These are phyloP conservation scores for Arxiozyma heterogenica DNA, from an alignment of 1,139 yeast genomes.

Conservation along the genomic window DNA sequence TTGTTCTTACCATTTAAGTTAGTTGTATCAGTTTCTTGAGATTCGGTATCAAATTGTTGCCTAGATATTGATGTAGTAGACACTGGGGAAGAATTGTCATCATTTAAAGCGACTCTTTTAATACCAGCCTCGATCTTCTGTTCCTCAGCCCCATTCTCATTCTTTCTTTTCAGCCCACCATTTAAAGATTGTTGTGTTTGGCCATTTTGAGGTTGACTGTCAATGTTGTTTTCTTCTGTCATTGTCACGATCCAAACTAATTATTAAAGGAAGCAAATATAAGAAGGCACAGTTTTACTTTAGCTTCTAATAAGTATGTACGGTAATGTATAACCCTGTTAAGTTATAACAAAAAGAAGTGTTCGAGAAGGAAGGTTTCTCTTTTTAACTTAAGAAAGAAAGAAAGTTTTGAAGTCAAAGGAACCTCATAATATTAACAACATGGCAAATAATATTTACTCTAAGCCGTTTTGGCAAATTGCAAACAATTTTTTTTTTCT, in stretches of 20 bases:
- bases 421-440: too few relatives aligned
- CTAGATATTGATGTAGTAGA: not conserved
- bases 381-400: too few relatives aligned
- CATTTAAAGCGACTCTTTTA: conserved; percentile 67
- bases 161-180: conserved; percentile 54
- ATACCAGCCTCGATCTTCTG: conserved; percentile 29
- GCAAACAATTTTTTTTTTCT: too few relatives aligned
- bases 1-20: not conserved
- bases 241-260: not conserved
- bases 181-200: conserved; percentile 12
- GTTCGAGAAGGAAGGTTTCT: too few relatives aligned
- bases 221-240: not conserved
- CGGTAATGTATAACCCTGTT: too few relatives aligned
- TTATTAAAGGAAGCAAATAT: not conserved
- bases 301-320: not conserved
- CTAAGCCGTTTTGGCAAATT: too few relatives aligned
- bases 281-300: not conserved
- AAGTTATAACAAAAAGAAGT: too few relatives aligned
- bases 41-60: not conserved
- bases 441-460: too few relatives aligned
- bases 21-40: not conserved
- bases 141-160: conserved; percentile 41
- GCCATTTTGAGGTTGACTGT: not conserved
- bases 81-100: conserved; percentile 10
- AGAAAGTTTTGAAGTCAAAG: too few relatives aligned